Percentiles rank a stretch among this genome's conserved stretches.
Evolutionary conservation across 441 rosid genomes (phyloP).

Genomic region (Omphalea diandra): DNA sequence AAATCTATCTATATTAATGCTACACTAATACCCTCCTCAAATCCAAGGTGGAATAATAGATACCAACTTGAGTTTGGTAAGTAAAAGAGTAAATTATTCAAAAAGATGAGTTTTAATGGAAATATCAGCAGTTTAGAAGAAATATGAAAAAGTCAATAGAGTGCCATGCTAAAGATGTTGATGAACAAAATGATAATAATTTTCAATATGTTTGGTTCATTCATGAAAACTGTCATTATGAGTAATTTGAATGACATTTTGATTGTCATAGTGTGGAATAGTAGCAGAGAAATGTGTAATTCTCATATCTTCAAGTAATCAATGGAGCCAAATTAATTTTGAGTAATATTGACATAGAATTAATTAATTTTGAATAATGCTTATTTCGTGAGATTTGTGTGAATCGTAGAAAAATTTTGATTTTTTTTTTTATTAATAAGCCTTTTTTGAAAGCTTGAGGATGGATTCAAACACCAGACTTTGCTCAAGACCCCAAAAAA

Average conservation of each 20-base stretch:
- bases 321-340: background rate
- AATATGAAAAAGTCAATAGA: background rate
- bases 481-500: too few relatives aligned
- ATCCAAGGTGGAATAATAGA: background rate
- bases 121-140: background rate
- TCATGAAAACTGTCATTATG: background rate
- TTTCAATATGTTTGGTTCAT: background rate
- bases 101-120: background rate
- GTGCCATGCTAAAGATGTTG: background rate
- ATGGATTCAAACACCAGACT: too few relatives aligned
- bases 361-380: too few relatives aligned
- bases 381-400: too few relatives aligned
- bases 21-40: background rate
- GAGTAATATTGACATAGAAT: too few relatives aligned
- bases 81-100: background rate
- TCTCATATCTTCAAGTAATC: background rate
- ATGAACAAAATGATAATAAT: background rate
- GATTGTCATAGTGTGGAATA: background rate
- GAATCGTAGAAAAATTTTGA: too few relatives aligned
- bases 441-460: too few relatives aligned
- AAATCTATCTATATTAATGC: background rate
- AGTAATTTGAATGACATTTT: background rate
- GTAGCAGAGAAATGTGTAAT: background rate
- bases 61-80: slow-evolving; percentile 3
- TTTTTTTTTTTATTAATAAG: too few relatives aligned